Conservation (phyloP, 1,139 yeast genomes). For the Lizanozyma gosingica region DNA sequence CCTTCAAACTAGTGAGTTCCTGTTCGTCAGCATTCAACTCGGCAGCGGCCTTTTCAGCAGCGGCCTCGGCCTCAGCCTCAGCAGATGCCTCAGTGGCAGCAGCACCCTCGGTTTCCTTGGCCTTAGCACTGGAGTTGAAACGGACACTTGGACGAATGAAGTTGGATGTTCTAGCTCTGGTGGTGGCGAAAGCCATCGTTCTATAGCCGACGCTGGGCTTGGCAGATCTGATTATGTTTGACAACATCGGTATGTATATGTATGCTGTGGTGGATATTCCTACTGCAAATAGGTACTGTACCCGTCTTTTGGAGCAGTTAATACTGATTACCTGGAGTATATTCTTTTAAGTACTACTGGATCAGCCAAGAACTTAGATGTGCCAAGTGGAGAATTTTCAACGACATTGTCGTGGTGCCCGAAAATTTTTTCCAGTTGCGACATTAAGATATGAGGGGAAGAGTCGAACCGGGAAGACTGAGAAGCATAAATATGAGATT, state of each 20-base stretch:
- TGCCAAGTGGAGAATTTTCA: background rate
- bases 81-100: slow-evolving; percentile 2
- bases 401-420: background rate
- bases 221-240: background rate
- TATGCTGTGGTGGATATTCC: no score
- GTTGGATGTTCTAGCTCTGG: background rate
- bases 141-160: no score
- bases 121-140: background rate
- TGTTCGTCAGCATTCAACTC: slow-evolving; percentile 3
- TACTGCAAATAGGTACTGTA: no score
- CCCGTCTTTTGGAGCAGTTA: background rate
- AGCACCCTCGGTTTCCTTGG: slow-evolving; percentile 1
- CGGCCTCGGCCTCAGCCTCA: background rate
- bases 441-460: no score
- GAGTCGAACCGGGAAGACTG: no score
- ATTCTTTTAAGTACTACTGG: no score
- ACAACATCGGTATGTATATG: no score
- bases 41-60: background rate
- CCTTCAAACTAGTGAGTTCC: slow-evolving; percentile 35
- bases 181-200: background rate
- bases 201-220: background rate
- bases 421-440: no score
- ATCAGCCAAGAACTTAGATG: no score
- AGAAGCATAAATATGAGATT: no score
- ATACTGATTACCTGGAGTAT: no score